Evolutionary conservation across 116 monocot species (phyloP).

Genomic region (Zostera marina): DNA sequence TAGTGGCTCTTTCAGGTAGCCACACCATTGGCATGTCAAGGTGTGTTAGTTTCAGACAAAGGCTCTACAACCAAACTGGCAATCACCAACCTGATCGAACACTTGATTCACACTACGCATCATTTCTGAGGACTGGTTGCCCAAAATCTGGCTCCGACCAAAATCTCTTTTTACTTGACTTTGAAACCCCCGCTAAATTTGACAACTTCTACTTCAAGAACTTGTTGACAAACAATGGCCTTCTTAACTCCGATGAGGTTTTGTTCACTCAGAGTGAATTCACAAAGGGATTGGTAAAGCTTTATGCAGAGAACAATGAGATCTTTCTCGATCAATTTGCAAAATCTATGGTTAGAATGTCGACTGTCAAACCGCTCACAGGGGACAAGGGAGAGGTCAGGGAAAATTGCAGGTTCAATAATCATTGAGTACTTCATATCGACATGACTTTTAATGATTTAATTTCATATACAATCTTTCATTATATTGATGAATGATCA

Average conservation of each 20-base stretch:
- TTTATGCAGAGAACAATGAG: conserved; percentile 28
- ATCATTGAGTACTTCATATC: too few species aligned
- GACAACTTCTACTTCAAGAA: conserved; percentile 74
- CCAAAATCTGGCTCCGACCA: conserved; percentile 53
- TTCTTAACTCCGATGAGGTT: conserved; percentile 44
- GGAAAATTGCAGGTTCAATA: conserved; percentile 43
- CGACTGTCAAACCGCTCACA: conserved; percentile 43
- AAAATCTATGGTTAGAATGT: conserved; percentile 64
- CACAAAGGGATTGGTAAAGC: conserved; percentile 34
- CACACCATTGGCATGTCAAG: conserved; percentile 70
- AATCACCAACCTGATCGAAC: conserved; percentile 30
- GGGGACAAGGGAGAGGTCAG: conserved; percentile 41
- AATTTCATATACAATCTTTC: too few species aligned
- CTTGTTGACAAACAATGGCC: conserved; percentile 29
- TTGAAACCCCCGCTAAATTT: conserved; percentile 30
- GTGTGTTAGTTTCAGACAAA: conserved; percentile 56
- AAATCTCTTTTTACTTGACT: conserved; percentile 53
- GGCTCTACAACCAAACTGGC: conserved; percentile 59
- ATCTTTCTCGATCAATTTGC: conserved; percentile 56
- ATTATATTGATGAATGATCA: too few species aligned
- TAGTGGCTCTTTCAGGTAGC: conserved; percentile 31
- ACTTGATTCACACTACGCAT: conserved; percentile 22
- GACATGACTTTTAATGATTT: too few species aligned
- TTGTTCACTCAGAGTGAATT: conserved; percentile 24
- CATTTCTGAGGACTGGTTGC: conserved; percentile 21